phyloP scores from a whole-genome alignment of 2,329 filamentous ascomycete species.

The Beauveria pseudobassiana region DNA sequence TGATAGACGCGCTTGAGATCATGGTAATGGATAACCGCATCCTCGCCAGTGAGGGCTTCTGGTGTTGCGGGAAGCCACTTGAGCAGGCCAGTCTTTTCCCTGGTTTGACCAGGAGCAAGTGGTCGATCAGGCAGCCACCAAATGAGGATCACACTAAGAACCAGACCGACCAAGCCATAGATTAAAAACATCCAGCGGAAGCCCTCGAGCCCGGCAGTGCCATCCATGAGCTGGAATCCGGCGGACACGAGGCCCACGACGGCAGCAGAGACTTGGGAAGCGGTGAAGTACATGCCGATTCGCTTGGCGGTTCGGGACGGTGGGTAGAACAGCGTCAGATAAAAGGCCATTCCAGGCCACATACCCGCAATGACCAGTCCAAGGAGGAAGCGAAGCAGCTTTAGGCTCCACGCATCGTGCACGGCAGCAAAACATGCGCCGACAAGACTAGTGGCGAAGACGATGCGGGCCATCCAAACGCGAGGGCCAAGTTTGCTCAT shows the following conservation, averaged over 20 bases:
- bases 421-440: conserved; percentile 79
- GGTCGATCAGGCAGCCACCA: conserved; percentile 92
- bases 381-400: conserved; percentile 78
- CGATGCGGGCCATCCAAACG: conserved; percentile 88
- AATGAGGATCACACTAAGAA: conserved; percentile 64
- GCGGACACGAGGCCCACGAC: conserved; percentile 86
- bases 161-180: conserved; percentile 68
- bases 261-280: conserved; percentile 79
- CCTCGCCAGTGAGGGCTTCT: conserved; percentile 67
- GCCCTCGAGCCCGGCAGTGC: conserved; percentile 64
- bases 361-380: conserved; percentile 86
- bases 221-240: conserved; percentile 88
- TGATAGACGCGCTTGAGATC: conserved; percentile 78
- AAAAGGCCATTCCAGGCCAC: conserved; percentile 95
- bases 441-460: conserved; percentile 78
- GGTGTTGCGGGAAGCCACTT: conserved; percentile 61
- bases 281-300: conserved; percentile 85
- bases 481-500: conserved; percentile 82
- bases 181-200: conserved; percentile 92
- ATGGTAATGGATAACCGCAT: conserved; percentile 74
- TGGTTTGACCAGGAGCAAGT: conserved; percentile 59
- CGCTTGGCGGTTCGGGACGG: conserved; percentile 79
- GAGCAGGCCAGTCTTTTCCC: conserved; percentile 42
- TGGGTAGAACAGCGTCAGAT: conserved; percentile 85
- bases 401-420: conserved; percentile 75